Base-by-base conservation (phyloP, 1,284 basidiomycete genomes). In the Exsudoporus floridanus region DNA sequence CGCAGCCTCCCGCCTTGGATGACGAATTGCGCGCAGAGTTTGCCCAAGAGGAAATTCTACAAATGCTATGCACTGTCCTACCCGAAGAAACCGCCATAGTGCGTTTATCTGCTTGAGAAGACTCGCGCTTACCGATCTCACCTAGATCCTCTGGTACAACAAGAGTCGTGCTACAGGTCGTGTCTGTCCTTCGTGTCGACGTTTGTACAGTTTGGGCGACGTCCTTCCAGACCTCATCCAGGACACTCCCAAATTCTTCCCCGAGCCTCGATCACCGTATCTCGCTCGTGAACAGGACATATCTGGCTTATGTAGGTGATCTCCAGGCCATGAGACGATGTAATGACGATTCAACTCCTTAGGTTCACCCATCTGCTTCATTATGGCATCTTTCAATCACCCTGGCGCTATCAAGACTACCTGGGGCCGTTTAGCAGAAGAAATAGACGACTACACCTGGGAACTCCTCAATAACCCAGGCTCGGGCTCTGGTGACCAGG, bases 61-160 rank as follows among this genome's bases (percentile, higher is more conserved):
- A 89, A 63, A 89, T 90, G 85, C 63, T 91, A 28, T 73, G 71
- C 54, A 82, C 80, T 0, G 77, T 87, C 8, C 69, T 91, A 4
- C 86, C 89, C 0, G 80, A 84, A 56, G 88, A 91, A 57, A 78
- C 76, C 9, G 86, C 88, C 0, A 63, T 85, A 60, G 89, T 90
- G 60, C 44, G 82, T 72, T 28, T 19, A 25, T 40, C 14, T 43
- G 18, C 31, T 40, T 10, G 13, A 9, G 25, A 31, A 21, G 13
- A 18, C 33, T 50, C 21, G 23, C 45, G 8, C 6, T 25, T 34
- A 43, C 49, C 35, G 5, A 59, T 28, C 16, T 34, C n/a, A 18
- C 30, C n/a, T 54, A 90, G 88, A 84, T 88, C n/a, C 59, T 90
- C 21, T 90, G 88, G 86, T 90, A 90, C 62, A 91, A 91, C 73